Base-by-base conservation (phyloP, 148 eudicot genomes). In the Arbutus unedo region DNA sequence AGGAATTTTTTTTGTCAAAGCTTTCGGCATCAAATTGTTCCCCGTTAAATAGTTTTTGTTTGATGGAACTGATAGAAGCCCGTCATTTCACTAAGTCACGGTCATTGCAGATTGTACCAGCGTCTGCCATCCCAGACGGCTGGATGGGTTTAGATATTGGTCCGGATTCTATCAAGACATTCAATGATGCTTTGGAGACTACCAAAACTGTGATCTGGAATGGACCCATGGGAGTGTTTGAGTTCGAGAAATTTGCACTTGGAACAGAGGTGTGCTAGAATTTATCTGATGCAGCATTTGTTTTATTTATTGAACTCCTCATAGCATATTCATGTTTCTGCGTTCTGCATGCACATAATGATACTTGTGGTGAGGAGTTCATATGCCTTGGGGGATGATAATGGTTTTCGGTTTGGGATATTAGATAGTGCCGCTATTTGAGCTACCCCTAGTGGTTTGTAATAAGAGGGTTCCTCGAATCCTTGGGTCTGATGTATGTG, bases 111-210 rank as follows among this genome's bases (percentile, higher is more conserved):
- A 89, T 85, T 84, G 96, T 93, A 79, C 91, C 96, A 56, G 89
- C 96, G 51, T 79, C 91, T 79, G 91, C 55, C 64, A 93, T 93
- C 74, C 96, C 93, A 48, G 96, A 91, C 62, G 96, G 96, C 43
- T 93, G 96, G 96, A 93, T 93, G 96, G 93, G 93, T 51, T 87
- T 93, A 82, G 96, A 93, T 79, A 91, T 93, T 75, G 96, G 96
- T 44, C 93, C 96, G 10, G 93, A 93, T 78, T 92, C 97, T 77
- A 83, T 95, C 53, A 95, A 95, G 88, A 87, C 86, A 15, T 95
- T 95, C 86, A 92, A 85, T 76, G 97, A 87, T 45, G 94, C 93
- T 5, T 86, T 95, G 89, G 94, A 89, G 83, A 95, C 97, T 60
- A 93, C 94, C 79, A 89, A 90, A 85, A 91, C 93, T 38, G 86